phyloP scores from a whole-genome alignment of 495 filamentous ascomycete genomes.

The Aeminium ludgeri region DNA sequence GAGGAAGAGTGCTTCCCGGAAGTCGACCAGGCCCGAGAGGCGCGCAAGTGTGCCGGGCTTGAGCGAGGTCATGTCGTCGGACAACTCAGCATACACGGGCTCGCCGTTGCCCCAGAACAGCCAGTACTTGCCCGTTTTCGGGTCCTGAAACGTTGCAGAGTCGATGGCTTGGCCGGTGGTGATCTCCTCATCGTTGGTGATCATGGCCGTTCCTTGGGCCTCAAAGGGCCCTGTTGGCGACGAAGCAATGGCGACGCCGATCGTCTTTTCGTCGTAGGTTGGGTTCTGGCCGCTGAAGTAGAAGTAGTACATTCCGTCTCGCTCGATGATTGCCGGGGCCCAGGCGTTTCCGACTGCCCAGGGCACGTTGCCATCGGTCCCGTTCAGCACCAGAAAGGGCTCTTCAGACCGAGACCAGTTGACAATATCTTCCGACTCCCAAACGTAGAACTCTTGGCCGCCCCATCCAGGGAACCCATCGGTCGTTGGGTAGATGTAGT shows the following conservation, averaged over 20 bases:
- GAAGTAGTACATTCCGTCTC: slow-evolving; percentile 34
- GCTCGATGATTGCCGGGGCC: slow-evolving; percentile 32
- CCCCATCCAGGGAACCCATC: slow-evolving; percentile 25
- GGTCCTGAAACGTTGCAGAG: slow-evolving; percentile 33
- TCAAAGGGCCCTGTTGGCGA: slow-evolving; percentile 32
- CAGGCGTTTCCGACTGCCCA: slow-evolving; percentile 34
- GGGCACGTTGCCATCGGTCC: slow-evolving; percentile 22
- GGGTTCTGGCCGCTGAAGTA: slow-evolving; percentile 25
- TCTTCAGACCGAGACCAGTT: slow-evolving; percentile 27
- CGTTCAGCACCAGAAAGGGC: slow-evolving; percentile 1
- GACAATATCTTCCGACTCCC: slow-evolving; percentile 28
- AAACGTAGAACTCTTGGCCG: slow-evolving; percentile 34
- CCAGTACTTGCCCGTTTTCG: slow-evolving; percentile 31
- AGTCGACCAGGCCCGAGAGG: slow-evolving; percentile 23
- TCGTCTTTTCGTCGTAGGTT: slow-evolving; percentile 30
- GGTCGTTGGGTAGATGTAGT: slow-evolving; percentile 37
- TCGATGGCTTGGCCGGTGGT: slow-evolving; percentile 25
- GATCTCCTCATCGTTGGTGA: background rate
- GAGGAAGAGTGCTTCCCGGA: background rate
- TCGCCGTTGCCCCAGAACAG: slow-evolving; percentile 36
- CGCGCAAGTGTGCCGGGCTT: slow-evolving; percentile 24
- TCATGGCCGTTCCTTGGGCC: slow-evolving; percentile 7
- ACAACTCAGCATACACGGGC: slow-evolving; percentile 29
- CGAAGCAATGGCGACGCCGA: slow-evolving; percentile 32
- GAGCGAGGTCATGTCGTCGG: slow-evolving; percentile 30